Percentiles rank a stretch among this genome's conserved stretches.
phyloP scores from a whole-genome alignment of 768 basidiomycete genomes.

The Pleurotus ostreatus region DNA sequence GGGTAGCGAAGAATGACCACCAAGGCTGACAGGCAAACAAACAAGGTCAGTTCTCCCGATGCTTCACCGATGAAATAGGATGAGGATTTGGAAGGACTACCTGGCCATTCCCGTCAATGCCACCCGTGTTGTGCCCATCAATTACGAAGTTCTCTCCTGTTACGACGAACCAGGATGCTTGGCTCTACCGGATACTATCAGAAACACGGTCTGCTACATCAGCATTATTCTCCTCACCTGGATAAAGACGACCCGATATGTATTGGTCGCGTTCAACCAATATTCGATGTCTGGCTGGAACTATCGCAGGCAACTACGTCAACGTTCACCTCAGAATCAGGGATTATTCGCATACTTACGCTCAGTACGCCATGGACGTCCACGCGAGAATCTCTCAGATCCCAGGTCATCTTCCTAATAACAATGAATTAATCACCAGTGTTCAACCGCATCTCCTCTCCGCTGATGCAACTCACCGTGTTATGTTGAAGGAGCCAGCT shows the following conservation, averaged over 20 bases:
- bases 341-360: constrained; percentile 21
- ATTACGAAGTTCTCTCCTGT: constrained; percentile 52
- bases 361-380: constrained; percentile 43
- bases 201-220: not conserved
- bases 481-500: constrained; percentile 46
- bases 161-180: constrained; percentile 63
- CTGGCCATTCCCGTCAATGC: constrained; percentile 59
- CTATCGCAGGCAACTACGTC: constrained; percentile 22
- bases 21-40: constrained; percentile 31
- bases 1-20: constrained; percentile 52
- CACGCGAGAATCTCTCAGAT: constrained; percentile 37
- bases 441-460: not conserved
- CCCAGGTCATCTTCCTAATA: constrained; percentile 51
- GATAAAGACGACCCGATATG: constrained; percentile 59
- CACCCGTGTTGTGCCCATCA: constrained; percentile 51
- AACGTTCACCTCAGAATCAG: not conserved
- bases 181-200: constrained; percentile 29
- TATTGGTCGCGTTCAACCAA: constrained; percentile 52
- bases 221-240: constrained; percentile 30
- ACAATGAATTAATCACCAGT: not conserved
- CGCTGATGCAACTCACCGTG: constrained; percentile 27
- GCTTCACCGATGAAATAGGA: no score
- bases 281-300: constrained; percentile 50
- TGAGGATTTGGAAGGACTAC: constrained; percentile 16
- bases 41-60: not conserved